Percentiles rank a stretch among this genome's conserved stretches.
Conservation (phyloP, 306 rosid species). For the Vicia faba region DNA sequence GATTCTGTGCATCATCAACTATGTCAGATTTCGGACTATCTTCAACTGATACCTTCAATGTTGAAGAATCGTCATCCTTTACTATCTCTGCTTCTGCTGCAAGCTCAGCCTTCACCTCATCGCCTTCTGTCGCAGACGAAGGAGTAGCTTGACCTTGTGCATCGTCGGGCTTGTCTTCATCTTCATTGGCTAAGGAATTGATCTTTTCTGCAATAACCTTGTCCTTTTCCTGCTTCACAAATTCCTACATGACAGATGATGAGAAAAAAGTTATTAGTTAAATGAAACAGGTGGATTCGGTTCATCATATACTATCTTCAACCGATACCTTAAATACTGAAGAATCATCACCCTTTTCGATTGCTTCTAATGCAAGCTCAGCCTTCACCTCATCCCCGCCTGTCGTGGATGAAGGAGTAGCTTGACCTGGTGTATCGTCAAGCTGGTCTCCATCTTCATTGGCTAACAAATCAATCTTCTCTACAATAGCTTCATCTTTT, state of each 20-base stretch:
- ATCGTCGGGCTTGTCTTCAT: too few relatives aligned
- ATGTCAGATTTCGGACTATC: too few relatives aligned
- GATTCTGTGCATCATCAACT: too few relatives aligned
- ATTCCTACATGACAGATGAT: too few relatives aligned
- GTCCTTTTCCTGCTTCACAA: too few relatives aligned
- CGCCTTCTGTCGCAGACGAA: not conserved
- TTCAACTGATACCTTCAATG: too few relatives aligned
- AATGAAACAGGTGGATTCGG: slow-evolving; percentile 8
- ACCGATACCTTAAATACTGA: slow-evolving; percentile 23
- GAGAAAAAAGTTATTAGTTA: too few relatives aligned
- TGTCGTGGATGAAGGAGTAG: slow-evolving; percentile 30
- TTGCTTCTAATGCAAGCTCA: slow-evolving; percentile 31
- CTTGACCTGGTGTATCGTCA: slow-evolving; percentile 26
- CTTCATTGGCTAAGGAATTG: too few relatives aligned
- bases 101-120: slow-evolving; percentile 28
- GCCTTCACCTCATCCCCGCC: slow-evolving; percentile 38
- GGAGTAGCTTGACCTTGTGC: too few relatives aligned
- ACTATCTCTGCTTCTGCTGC: not conserved
- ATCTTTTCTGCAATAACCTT: not conserved
- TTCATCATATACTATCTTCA: slow-evolving; percentile 34
- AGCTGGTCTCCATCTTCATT: slow-evolving; percentile 45
- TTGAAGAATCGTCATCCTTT: too few relatives aligned
- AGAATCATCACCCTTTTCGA: slow-evolving; percentile 36
- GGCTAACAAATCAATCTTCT: slow-evolving; percentile 35
- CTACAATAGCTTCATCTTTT: slow-evolving; percentile 45